Base-by-base conservation (phyloP, 192 early-diverging fungal genomes). In the Jimgerdemannia lactiflua region DNA sequence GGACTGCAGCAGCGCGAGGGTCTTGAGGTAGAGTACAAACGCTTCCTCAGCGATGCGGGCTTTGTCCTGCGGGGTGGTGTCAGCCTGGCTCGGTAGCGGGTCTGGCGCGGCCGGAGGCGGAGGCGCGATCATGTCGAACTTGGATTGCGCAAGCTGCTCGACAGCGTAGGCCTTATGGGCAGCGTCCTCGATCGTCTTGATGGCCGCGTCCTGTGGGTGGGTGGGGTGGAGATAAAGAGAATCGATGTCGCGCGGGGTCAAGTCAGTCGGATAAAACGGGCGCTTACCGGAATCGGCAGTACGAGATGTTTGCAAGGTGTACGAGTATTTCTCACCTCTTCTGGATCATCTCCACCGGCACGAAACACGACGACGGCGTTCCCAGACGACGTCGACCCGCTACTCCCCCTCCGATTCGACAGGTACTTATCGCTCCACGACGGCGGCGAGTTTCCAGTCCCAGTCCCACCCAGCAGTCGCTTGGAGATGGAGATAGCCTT, bases 131-230 rank as follows among this genome's bases (percentile, higher is more conserved):
- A 84, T 42, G 73, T 89, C 83, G 86, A 83, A 81, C 74, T 91
- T 91, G 14, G 77, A 81, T 68, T 89, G 85, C 0, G 86, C 90
- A 81, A 90, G 85, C 69, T 89, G 87, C 64, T 84, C 86, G 72
- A 95, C 89, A 0, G 92, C 90, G 82, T 89, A 82, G 0, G 91
- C 93, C 78, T 92, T 92, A 67, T 86, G 87, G 0, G 93, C 91
- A 68, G 91, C 80, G 4, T 88, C 89, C 70, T 95, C 90, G 77
- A 95, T 91, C 4, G 83, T 76, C 42, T 88, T 82, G 20, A 94
- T 80, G 0, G 87, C 85, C 10, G 83, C 73, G 65, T 86, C 87
- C 74, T 92, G 49, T 59, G 49, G 14, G 8, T 10, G 14, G 14
- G 49, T 59, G 29, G n/a, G n/a, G n/a, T n/a, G n/a, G n/a, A n/a